Conservation (phyloP, 208 protist species). For the Crithidia sp. region DNA sequence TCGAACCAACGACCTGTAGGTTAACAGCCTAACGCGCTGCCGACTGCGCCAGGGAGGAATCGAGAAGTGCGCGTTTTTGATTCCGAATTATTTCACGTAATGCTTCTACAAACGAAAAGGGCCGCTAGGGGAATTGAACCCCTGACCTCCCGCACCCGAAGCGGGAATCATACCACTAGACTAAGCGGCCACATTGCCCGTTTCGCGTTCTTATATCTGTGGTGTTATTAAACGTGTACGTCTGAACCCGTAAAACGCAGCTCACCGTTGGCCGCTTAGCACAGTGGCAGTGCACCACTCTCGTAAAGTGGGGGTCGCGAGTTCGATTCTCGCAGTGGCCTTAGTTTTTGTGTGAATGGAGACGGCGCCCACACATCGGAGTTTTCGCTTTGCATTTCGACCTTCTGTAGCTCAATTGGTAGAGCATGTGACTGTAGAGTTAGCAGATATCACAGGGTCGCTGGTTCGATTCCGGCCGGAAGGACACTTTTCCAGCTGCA, state of each 20-base stretch:
- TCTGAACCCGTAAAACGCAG: neutral
- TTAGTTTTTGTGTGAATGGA: neutral
- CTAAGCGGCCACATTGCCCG: slow-evolving; percentile 49
- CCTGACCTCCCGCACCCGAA: slow-evolving; percentile 79
- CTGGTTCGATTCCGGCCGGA: slow-evolving; percentile 79
- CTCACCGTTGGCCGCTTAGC: slow-evolving; percentile 85
- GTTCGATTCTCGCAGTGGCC: slow-evolving; percentile 27
- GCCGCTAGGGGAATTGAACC: slow-evolving; percentile 85
- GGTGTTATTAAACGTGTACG: no score
- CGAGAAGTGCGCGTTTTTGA: neutral
- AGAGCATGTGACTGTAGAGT: slow-evolving; percentile 42
- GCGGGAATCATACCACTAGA: slow-evolving; percentile 80
- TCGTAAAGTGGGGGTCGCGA: slow-evolving; percentile 93
- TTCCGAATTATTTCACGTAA: neutral
- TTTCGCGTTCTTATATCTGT: no score
- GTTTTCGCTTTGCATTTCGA: neutral
- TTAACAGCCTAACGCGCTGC: slow-evolving; percentile 96
- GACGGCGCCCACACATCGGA: neutral
- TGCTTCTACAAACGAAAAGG: no score
- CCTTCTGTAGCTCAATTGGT: slow-evolving; percentile 42
- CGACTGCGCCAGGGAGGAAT: slow-evolving; percentile 94
- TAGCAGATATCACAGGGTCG: slow-evolving; percentile 81
- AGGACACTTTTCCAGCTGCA: slow-evolving; percentile 36
- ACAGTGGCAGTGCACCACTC: slow-evolving; percentile 94
- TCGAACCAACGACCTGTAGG: slow-evolving; percentile 96